phyloP scores from a whole-genome alignment of 176 grass and related monocot genomes.

The Paspalum vaginatum region DNA sequence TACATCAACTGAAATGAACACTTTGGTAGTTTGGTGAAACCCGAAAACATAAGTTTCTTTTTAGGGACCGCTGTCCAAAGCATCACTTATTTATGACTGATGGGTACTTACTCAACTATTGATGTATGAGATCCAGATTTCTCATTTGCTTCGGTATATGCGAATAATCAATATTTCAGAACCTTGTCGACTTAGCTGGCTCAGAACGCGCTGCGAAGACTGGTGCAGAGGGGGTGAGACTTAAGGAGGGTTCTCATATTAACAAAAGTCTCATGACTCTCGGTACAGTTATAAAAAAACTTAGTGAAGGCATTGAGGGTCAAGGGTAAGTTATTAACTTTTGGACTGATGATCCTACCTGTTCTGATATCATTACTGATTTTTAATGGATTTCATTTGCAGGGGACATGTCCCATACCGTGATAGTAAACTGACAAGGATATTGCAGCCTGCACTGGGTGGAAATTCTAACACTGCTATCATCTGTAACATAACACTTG shows the following conservation, averaged over 20 bases:
- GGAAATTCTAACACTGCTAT: constrained; percentile 97
- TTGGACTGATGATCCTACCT: constrained; percentile 13
- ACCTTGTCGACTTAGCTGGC: constrained; percentile 96
- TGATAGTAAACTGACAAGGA: constrained; percentile 93
- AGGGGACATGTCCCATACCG: constrained; percentile 94
- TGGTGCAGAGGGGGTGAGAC: constrained; percentile 87
- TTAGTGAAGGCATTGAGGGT: constrained; percentile 86
- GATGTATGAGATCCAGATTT: not conserved
- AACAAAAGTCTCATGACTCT: constrained; percentile 96
- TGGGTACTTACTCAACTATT: constrained; percentile 9
- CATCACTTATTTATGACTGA: not conserved
- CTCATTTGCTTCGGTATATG: constrained; percentile 25
- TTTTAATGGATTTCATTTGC: constrained; percentile 41
- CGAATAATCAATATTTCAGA: constrained; percentile 56
- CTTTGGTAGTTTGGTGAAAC: not conserved
- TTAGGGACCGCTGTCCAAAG: not conserved
- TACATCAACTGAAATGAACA: not conserved
- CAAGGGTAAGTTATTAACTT: constrained; percentile 74
- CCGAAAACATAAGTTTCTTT: not conserved
- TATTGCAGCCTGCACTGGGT: constrained; percentile 88
- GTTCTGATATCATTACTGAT: constrained; percentile 28
- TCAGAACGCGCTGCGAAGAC: constrained; percentile 98
- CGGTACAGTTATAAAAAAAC: constrained; percentile 90
- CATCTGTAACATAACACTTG: constrained; percentile 97
- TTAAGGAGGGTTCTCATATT: constrained; percentile 98